A percentile compares a stretch with the other conserved stretches of the same genome.
phyloP scores from a whole-genome alignment of 2,329 filamentous ascomycete species.

The Hypoxylon sp. region DNA sequence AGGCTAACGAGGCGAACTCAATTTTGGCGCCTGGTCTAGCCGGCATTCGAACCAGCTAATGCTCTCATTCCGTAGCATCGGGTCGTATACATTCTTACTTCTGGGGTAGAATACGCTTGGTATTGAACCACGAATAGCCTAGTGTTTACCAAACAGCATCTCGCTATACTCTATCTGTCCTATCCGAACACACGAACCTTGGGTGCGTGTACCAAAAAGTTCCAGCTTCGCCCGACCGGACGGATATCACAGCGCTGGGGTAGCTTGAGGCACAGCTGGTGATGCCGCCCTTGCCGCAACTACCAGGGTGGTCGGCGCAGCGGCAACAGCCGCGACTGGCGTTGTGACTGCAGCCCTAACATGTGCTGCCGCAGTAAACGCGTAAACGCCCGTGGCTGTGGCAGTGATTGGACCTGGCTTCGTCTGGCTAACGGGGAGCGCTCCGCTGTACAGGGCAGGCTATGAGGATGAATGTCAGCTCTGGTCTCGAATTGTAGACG shows the following conservation, averaged over 20 bases:
- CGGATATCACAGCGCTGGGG: constrained; percentile 15
- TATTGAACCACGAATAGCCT: constrained; percentile 23
- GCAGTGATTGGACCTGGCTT: constrained; percentile 49
- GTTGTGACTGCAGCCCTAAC: constrained; percentile 22
- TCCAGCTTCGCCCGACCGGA: constrained; percentile 1
- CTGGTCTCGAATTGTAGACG: background rate
- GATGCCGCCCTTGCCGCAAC: constrained; percentile 27
- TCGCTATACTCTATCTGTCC: constrained; percentile 9
- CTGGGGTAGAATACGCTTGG: constrained; percentile 14
- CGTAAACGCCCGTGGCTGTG: constrained; percentile 48
- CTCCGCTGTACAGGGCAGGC: constrained; percentile 51
- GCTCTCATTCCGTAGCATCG: constrained; percentile 19
- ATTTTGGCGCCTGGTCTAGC: constrained; percentile 11
- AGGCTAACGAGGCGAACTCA: constrained; percentile 12
- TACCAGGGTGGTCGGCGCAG: constrained; percentile 31
- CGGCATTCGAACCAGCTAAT: constrained; percentile 11
- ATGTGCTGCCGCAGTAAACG: constrained; percentile 38
- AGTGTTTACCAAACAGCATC: constrained; percentile 4
- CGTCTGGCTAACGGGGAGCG: constrained; percentile 47
- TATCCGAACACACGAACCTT: constrained; percentile 13
- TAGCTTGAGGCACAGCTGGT: constrained; percentile 25
- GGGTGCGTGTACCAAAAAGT: background rate
- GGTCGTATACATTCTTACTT: constrained; percentile 20
- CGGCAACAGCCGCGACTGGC: constrained; percentile 4
- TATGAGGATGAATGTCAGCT: constrained; percentile 29